Evolutionary conservation across 1,284 basidiomycete species (phyloP).

Genomic region (Neolentinus lepideus): DNA sequence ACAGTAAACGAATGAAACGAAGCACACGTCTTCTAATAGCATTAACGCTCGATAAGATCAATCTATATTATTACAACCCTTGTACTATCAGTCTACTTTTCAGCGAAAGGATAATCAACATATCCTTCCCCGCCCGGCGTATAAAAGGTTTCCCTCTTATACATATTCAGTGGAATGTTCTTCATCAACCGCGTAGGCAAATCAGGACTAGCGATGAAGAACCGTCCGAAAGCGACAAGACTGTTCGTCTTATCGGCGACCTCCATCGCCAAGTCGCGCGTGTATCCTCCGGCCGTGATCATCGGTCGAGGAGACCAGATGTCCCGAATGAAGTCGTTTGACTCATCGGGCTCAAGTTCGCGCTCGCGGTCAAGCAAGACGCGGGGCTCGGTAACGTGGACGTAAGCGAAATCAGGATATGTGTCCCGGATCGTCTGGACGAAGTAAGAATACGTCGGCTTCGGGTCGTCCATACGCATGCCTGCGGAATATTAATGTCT

Average conservation of each 20-base stretch:
- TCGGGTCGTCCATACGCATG: constrained; percentile 29
- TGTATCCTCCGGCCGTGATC: constrained; percentile 26
- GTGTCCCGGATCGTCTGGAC: constrained; percentile 19
- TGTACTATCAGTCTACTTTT: neutral
- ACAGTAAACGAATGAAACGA: too few species aligned
- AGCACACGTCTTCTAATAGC: too few species aligned
- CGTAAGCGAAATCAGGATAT: constrained; percentile 45
- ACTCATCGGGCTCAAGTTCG: constrained; percentile 3
- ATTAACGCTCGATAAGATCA: too few species aligned
- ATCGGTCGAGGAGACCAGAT: constrained; percentile 12
- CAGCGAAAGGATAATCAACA: constrained; percentile 18
- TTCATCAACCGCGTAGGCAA: constrained; percentile 24
- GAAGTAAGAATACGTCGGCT: constrained; percentile 32
- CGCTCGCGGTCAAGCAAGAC: constrained; percentile 14
- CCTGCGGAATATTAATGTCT: constrained; percentile 10
- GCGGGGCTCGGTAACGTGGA: constrained; percentile 50
- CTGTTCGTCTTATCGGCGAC: constrained; percentile 17
- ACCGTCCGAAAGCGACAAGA: constrained; percentile 34
- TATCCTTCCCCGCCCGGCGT: constrained; percentile 13
- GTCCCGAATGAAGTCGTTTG: constrained; percentile 11
- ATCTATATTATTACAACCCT: too few species aligned
- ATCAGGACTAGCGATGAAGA: constrained; percentile 39
- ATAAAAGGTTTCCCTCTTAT: constrained; percentile 15
- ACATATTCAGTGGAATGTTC: constrained; percentile 11
- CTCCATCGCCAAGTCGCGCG: constrained; percentile 7